Conservation (phyloP, 768 basidiomycete species). For the Boletus barrowsii region DNA sequence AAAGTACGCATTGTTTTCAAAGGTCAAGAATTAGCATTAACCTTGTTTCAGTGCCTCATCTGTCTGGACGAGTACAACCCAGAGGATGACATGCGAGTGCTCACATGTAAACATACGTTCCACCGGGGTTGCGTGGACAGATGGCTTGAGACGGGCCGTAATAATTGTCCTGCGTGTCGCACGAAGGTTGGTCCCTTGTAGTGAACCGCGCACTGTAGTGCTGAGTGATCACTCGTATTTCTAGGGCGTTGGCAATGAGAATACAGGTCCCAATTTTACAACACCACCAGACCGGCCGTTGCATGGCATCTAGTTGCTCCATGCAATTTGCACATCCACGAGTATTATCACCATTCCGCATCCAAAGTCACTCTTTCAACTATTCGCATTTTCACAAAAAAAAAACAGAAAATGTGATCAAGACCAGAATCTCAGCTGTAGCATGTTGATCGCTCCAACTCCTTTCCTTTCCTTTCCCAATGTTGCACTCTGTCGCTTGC, state of each 20-base stretch:
- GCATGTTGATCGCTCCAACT: constrained; percentile 24
- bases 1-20: constrained; percentile 46
- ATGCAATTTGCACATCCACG: neutral
- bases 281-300: neutral
- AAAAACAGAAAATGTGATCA: constrained; percentile 11
- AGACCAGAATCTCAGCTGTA: constrained; percentile 18
- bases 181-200: constrained; percentile 49
- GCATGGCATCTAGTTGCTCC: constrained; percentile 8
- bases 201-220: neutral
- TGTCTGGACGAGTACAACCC: constrained; percentile 83
- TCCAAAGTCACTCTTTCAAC: constrained; percentile 18
- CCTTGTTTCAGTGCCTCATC: constrained; percentile 60
- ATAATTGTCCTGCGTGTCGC: constrained; percentile 92
- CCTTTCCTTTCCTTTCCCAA: constrained; percentile 3
- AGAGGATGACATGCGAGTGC: constrained; percentile 76
- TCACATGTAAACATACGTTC: constrained; percentile 87
- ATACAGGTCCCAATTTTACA: constrained; percentile 8
- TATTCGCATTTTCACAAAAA: constrained; percentile 12
- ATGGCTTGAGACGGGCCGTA: constrained; percentile 82
- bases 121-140: constrained; percentile 85
- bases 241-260: constrained; percentile 28
- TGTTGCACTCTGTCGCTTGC: constrained; percentile 10
- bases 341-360: constrained; percentile 1
- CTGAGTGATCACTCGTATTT: neutral
- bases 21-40: neutral